Percentiles rank a stretch among this genome's conserved stretches.
Evolutionary conservation across 225 moss, liverwort and hornwort species (phyloP).

Genomic region (Neckera pumila): DNA sequence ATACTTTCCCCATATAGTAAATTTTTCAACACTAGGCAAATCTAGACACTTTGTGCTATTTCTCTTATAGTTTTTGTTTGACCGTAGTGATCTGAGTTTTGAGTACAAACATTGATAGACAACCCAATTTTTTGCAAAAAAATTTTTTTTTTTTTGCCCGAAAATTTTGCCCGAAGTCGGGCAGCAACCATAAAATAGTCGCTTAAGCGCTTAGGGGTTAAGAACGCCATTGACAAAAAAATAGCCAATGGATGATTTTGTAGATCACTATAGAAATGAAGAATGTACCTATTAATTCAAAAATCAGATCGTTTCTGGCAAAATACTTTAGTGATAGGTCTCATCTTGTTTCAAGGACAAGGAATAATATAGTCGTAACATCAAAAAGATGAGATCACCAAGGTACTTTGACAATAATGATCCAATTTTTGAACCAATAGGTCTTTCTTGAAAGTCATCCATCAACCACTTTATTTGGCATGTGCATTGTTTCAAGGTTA

Average conservation of each 20-base stretch:
- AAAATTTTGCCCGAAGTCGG: no score
- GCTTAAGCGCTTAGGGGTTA: no score
- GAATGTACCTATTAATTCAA: neutral
- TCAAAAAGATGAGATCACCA: rapidly evolving
- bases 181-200: no score
- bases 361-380: rapidly evolving
- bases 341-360: rapidly evolving
- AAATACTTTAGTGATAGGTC: neutral
- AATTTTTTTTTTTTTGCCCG: no score
- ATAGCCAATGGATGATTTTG: neutral
- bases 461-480: neutral
- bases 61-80: no score
- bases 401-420: neutral
- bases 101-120: no score
- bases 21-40: no score
- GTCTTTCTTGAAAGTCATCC: neutral
- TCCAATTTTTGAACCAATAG: neutral
- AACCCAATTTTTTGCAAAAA: no score
- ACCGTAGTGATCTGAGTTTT: no score
- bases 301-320: neutral
- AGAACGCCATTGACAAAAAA: no score
- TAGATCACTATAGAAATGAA: rapidly evolving
- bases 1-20: no score
- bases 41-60: no score
- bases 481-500: neutral